Base-by-base conservation (phyloP, 2,329 filamentous ascomycete species). In the Ophiocordyceps australis region DNA sequence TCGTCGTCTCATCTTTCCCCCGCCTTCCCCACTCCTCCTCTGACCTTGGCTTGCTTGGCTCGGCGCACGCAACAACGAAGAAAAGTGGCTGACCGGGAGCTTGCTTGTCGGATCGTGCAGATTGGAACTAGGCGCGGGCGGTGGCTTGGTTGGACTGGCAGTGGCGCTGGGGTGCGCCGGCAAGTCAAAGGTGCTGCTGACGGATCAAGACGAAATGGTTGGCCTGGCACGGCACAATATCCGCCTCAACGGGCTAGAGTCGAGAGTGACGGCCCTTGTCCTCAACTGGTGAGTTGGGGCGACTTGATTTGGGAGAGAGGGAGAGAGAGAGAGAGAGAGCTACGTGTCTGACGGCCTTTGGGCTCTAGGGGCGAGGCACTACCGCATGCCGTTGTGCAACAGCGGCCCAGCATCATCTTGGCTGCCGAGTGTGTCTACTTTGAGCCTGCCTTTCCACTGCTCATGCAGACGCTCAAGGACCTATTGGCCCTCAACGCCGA, bases 381-480 rank as follows among this genome's bases (percentile, higher is more conserved):
- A 23, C 57, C 69, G 20, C 47, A 54, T 22, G 49, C 55, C 22
- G 54, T 75, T 22, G 37, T 59, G 27, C 50, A 59, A 28, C 57
- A 60, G 37, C 65, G 66, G 33, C 81, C 83, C 12, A 72, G 85
- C 40, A 60, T 93, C 28, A 73, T 98, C 29, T 64, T 95, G n/a
- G 89, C 89, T 4, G 86, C 85, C 21, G 89, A 95, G 49, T 95
- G 86, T 52, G 83, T 93, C 25, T 98, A 95, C 57, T 92, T 92
- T 48, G 89, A 95, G 50, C 83, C 86, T 3, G 81, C 89, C 2
- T 95, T 95, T 43, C 85, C 86, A 17, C 59, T 94, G 18, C 63
- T 98, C 24, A 65, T 89, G 42, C 56, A 71, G 34, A 95, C 86
- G 5, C 55, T 95, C 35, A 58, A 66, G 31, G 71, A 79, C 34